Evolutionary conservation across 2,329 filamentous ascomycete genomes (phyloP), one percentile per base, ranked within the genome.

Genomic region (Aspergillus tubingensis): DNA sequence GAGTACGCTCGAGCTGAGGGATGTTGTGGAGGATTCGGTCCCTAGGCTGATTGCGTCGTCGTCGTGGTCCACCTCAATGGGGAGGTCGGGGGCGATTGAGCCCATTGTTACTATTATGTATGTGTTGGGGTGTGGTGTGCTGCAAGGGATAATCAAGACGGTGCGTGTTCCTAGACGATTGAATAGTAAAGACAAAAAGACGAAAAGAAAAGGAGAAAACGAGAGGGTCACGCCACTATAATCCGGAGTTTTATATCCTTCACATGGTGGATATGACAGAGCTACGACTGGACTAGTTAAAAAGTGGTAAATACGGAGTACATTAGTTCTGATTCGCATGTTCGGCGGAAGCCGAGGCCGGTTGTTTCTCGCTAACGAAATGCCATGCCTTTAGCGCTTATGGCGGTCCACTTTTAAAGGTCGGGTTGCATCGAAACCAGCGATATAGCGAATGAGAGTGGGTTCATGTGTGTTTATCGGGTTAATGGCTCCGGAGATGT

Each of bases 1-100:
- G 17, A 59, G 32, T 8, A 64, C 53, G 23, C 53, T 62, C n/a
- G 55, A 54, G 54, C 49, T 49, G 10, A 65, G 38, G 6, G 64
- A 65, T 11, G 57, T 51, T 38, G 53, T 62, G 1, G 55, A 57
- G 0, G 50, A 27, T 38, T 36, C 44, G 1, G 44, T 49, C 2
- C 52, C 11, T 1, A 51, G 47, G 5, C 8, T 59, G n/a, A 49
- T n/a, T 6, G 39, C 44, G 5, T 56, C 58, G 43, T 61, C 59
- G 19, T 41, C 17, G 21, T 58, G 58, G 21, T 50, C 47, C 10
- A 61, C 56, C 13, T 61, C 56, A 25, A 61, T 19, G 3, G 32
- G 36, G 13, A 10, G 23, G 8, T 50, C n/a, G 15, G 15, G n/a
- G 5, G 27, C 15, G n/a, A 11, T 21, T 6, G n/a, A 21, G 17